phyloP scores from a whole-genome alignment of 169 alveolate genomes.

The Plasmodium fragile region DNA sequence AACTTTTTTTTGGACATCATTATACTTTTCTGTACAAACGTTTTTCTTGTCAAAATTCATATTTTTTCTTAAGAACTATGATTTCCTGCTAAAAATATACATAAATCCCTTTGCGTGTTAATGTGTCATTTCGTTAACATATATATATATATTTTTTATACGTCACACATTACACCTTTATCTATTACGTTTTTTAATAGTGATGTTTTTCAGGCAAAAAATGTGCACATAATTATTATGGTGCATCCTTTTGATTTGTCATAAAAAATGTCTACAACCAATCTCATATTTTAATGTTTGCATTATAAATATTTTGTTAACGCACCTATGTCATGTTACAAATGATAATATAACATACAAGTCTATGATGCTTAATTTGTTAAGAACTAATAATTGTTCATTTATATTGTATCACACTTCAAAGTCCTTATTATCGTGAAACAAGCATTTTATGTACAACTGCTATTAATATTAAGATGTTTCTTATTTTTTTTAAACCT shows the following conservation, averaged over 20 bases:
- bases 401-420: not conserved
- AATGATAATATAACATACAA: not conserved
- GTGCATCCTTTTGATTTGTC: not conserved
- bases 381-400: not conserved
- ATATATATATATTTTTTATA: not conserved
- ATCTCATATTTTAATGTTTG: not conserved
- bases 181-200: not conserved
- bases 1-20: not conserved
- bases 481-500: not conserved
- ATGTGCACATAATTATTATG: not conserved
- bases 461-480: not conserved
- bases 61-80: not conserved
- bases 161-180: not conserved
- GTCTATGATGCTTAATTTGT: not conserved
- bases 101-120: not conserved
- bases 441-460: conserved; percentile 1
- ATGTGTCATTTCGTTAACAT: not conserved
- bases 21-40: not conserved
- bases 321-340: not conserved
- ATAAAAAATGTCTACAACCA: not conserved
- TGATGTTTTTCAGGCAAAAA: not conserved
- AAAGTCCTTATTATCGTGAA: not conserved
- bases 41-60: not conserved
- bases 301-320: not conserved
- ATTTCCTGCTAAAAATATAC: not conserved